Conservation (phyloP, 805 yeast genomes). For the Tetrapisispora arboricola region DNA sequence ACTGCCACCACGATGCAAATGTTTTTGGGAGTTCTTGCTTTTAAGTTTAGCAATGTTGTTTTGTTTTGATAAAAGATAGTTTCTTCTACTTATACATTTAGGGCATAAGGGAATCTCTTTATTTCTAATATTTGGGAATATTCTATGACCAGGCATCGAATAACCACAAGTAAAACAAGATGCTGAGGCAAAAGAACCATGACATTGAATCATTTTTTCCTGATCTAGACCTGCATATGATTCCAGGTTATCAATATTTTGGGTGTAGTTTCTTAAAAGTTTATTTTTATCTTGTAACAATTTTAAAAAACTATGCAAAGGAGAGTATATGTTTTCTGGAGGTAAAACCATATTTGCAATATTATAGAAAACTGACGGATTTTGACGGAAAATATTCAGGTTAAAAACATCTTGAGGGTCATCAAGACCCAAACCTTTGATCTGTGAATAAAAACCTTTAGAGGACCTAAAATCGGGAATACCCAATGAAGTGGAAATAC, state of each 20-base stretch:
- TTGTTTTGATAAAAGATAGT: slow-evolving; percentile 12
- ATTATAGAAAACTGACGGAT: slow-evolving; percentile 75
- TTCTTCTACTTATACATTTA: slow-evolving; percentile 42
- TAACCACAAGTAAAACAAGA: slow-evolving; percentile 70
- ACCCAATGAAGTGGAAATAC: slow-evolving; percentile 81
- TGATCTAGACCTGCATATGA: slow-evolving; percentile 62
- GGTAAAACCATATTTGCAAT: slow-evolving; percentile 81
- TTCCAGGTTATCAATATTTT: slow-evolving; percentile 82
- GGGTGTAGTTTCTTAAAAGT: slow-evolving; percentile 76
- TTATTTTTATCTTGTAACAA: slow-evolving; percentile 66
- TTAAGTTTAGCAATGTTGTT: no score
- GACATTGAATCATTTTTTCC: slow-evolving; percentile 75
- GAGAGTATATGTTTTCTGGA: slow-evolving; percentile 54
- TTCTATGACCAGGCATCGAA: slow-evolving; percentile 52
- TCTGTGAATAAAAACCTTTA: slow-evolving; percentile 69
- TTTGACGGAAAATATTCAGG: slow-evolving; percentile 53
- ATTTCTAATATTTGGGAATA: slow-evolving; percentile 49
- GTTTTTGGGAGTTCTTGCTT: no score
- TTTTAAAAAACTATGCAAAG: slow-evolving; percentile 72
- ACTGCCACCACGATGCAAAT: background rate
- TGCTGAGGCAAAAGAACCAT: slow-evolving; percentile 85
- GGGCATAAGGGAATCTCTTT: slow-evolving; percentile 66
- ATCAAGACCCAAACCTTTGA: slow-evolving; percentile 55
- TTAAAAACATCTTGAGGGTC: slow-evolving; percentile 92
- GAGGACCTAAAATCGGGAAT: slow-evolving; percentile 89